These are phyloP conservation scores for Harringtonia aguacate DNA, from an alignment of 2,329 filamentous ascomycete species.

Conservation along the genomic window DNA sequence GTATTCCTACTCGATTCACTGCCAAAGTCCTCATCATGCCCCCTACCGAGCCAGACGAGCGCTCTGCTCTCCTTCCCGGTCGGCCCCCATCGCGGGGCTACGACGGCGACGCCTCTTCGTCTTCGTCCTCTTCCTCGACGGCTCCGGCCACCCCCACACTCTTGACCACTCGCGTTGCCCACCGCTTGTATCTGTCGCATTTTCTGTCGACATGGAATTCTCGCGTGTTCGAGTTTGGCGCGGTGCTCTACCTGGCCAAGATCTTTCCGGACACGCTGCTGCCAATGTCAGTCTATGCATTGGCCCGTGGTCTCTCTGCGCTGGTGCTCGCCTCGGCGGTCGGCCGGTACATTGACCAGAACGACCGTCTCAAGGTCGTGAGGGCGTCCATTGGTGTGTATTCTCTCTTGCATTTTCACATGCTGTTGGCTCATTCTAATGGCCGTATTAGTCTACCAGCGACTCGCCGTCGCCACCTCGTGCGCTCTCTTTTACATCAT, in stretches of 20 bases:
- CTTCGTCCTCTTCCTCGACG: no score
- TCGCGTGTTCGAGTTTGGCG: conserved; percentile 52
- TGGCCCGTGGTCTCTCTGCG: conserved; percentile 46
- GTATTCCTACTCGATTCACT: no score
- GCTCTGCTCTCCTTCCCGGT: no score
- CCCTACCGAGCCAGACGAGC: no score
- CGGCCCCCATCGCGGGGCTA: no score
- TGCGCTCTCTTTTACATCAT: conserved; percentile 34
- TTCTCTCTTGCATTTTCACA: no score
- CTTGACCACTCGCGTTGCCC: no score
- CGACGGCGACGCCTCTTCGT: no score
- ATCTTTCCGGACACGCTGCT: conserved; percentile 50
- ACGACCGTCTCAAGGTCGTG: conserved; percentile 37
- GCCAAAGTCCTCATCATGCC: no score
- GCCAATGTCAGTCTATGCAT: conserved; percentile 58
- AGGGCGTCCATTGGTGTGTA: conserved; percentile 38
- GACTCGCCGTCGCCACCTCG: conserved; percentile 32
- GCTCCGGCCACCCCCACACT: no score
- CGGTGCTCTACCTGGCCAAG: conserved; percentile 45
- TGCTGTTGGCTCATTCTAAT: no score
- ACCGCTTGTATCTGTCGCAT: conserved; percentile 46
- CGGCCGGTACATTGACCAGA: conserved; percentile 47
- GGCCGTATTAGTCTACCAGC: no score
- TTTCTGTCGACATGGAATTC: conserved; percentile 55
- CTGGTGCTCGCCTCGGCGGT: conserved; percentile 47